phyloP scores from a whole-genome alignment of 352 stramenopile genomes.

The Albugo laibachii region DNA sequence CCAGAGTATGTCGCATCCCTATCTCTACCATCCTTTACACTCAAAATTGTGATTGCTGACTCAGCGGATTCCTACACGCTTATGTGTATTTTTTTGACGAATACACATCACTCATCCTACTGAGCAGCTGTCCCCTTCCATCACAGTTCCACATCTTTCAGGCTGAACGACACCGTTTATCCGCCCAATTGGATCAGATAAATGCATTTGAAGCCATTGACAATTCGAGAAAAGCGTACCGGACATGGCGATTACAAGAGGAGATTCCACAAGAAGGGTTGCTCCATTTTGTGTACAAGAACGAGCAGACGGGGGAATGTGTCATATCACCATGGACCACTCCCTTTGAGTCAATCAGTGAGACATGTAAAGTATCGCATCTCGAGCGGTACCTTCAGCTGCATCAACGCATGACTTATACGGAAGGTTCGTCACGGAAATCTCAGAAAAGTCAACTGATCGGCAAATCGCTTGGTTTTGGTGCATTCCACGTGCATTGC shows the following conservation, averaged over 20 bases:
- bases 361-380: slow-evolving; percentile 14
- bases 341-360: slow-evolving; percentile 19
- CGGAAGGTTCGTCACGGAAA: background rate
- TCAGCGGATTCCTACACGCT: slow-evolving; percentile 45
- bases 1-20: slow-evolving; percentile 13
- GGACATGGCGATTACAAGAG: slow-evolving; percentile 23
- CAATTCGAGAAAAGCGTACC: slow-evolving; percentile 12
- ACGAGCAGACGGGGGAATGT: slow-evolving; percentile 40
- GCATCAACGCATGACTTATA: slow-evolving; percentile 26
- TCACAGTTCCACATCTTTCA: slow-evolving; percentile 55
- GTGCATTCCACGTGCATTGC: slow-evolving; percentile 14
- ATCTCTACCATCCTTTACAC: background rate
- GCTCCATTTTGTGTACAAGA: slow-evolving; percentile 52
- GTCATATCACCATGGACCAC: slow-evolving; percentile 18
- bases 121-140: slow-evolving; percentile 46
- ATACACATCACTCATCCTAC: slow-evolving; percentile 33
- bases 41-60: background rate
- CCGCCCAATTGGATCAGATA: slow-evolving; percentile 16
- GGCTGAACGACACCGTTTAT: slow-evolving; percentile 25
- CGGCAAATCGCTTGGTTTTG: slow-evolving; percentile 19
- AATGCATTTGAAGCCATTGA: slow-evolving; percentile 21
- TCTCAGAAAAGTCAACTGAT: slow-evolving; percentile 17
- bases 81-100: slow-evolving; percentile 45
- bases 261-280: slow-evolving; percentile 22
- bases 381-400: slow-evolving; percentile 34